A percentile compares a stretch with the other conserved stretches of the same genome.
phyloP scores from a whole-genome alignment of 2,329 filamentous ascomycete species.

The Lachnellula subtilissima region DNA sequence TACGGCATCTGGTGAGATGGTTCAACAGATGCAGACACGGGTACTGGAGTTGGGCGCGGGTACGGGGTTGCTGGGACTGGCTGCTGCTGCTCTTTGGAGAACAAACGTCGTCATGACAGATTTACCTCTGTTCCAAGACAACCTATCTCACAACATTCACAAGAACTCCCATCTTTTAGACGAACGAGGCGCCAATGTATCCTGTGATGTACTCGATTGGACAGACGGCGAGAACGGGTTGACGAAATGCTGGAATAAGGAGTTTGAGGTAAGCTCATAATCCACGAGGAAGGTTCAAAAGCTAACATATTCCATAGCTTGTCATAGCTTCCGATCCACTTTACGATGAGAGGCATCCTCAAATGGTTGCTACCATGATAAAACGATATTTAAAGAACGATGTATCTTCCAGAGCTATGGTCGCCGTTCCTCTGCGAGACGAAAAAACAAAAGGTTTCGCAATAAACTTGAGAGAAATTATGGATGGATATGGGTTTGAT shows the following conservation, averaged over 20 bases:
- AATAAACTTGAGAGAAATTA: slow-evolving; percentile 54
- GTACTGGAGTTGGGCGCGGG: slow-evolving; percentile 64
- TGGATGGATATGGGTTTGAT: slow-evolving; percentile 50
- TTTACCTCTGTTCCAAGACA: slow-evolving; percentile 63
- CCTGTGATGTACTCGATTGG: slow-evolving; percentile 58
- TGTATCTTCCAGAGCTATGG: slow-evolving; percentile 58
- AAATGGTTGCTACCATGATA: slow-evolving; percentile 60
- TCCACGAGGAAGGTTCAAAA: background rate
- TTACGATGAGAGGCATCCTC: slow-evolving; percentile 80
- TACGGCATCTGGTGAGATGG: background rate
- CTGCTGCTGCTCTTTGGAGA: slow-evolving; percentile 68
- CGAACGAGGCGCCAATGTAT: slow-evolving; percentile 50
- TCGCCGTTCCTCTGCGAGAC: slow-evolving; percentile 78
- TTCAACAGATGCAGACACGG: background rate
- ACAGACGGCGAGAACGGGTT: slow-evolving; percentile 32
- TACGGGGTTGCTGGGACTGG: slow-evolving; percentile 80
- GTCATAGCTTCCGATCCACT: slow-evolving; percentile 80
- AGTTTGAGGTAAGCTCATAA: background rate
- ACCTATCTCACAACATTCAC: slow-evolving; percentile 1
- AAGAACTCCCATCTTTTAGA: slow-evolving; percentile 49
- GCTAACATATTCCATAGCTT: slow-evolving; percentile 42
- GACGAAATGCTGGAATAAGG: slow-evolving; percentile 34
- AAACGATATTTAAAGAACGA: slow-evolving; percentile 57
- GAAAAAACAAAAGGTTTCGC: slow-evolving; percentile 59
- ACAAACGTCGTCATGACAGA: slow-evolving; percentile 72